Percentiles rank a stretch among this genome's conserved stretches.
Evolutionary conservation across 768 basidiomycete genomes (phyloP).

Genomic region (Mycena rebaudengoi): DNA sequence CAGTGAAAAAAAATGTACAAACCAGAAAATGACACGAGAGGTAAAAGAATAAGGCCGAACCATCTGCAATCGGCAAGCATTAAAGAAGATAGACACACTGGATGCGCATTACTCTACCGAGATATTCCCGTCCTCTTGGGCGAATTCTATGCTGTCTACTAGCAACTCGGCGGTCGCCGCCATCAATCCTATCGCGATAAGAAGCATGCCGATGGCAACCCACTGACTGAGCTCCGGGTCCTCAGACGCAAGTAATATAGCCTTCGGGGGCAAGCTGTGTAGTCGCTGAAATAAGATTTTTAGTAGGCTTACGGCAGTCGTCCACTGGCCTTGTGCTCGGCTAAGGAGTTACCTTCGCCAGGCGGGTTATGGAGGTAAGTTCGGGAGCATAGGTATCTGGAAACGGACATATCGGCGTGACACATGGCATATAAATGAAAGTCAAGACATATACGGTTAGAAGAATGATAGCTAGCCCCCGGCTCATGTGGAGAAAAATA

Average conservation of each 20-base stretch:
- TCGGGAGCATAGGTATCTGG: slow-evolving; percentile 71
- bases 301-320: too few species aligned
- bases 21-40: slow-evolving; percentile 78
- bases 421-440: background rate
- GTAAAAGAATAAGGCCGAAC: slow-evolving; percentile 79
- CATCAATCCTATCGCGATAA: slow-evolving; percentile 65
- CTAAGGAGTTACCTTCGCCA: slow-evolving; percentile 57
- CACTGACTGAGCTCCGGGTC: slow-evolving; percentile 72
- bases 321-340: slow-evolving; percentile 47
- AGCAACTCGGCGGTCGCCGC: slow-evolving; percentile 78
- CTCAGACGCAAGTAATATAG: slow-evolving; percentile 39
- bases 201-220: slow-evolving; percentile 63
- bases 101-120: slow-evolving; percentile 56
- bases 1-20: too few species aligned
- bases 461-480: slow-evolving; percentile 70
- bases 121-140: slow-evolving; percentile 53
- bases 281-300: too few species aligned
- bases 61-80: slow-evolving; percentile 49
- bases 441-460: slow-evolving; percentile 60
- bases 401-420: background rate
- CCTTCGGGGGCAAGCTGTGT: slow-evolving; percentile 57
- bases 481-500: slow-evolving; percentile 67
- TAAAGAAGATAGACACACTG: background rate
- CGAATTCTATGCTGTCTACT: slow-evolving; percentile 68
- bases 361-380: slow-evolving; percentile 78